Base-by-base conservation (phyloP, 331 rosid species). In the Cydonia oblonga region DNA sequence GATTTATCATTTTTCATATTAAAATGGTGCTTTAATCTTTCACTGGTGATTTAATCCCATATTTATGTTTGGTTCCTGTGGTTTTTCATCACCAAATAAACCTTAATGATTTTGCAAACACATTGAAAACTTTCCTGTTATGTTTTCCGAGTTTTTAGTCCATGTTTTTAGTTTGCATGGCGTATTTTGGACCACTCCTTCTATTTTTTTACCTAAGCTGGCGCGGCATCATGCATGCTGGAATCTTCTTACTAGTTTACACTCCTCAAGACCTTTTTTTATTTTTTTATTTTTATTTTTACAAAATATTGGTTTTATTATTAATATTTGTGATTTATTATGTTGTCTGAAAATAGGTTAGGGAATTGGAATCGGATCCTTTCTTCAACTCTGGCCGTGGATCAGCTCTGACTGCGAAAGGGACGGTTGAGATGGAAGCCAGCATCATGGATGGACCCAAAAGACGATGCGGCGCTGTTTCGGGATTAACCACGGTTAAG, bases 401-500 rank as follows among this genome's bases (percentile, higher is more conserved):
- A 79, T 91, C 99, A 6, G 96, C 96, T 5, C 74, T 95, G 15
- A 89, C 96, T 4, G 96, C 82, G 4, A 82, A 91, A 2, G 97
- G 99, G 7, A 95, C 86, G 40, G 99, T 86, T n/a, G 99, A 95
- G 64, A 91, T 95, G 97, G 99, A 95, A 68, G 96, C 99, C 9
- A 89, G 96, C 73, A 95, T 95, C 40, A 95, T 95, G 99, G 99
- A 95, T 7, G 99, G 99, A 5, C 60, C 85, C 1, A 86, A 83
- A 42, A 80, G 98, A 71, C 69, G 98, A 81, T 95, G 97, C 77
- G 97, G 98, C 15, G 96, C 96, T 32, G 99, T 95, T 4, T 91
- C 97, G 4, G 99, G 99, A 1, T 38, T 95, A 11, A 74, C 84
- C 69, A 89, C 96, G 2, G 97, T 95, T 5, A 91, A 89, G 60